Conservation (phyloP, 768 basidiomycete species). For the Kwoniella pini region DNA sequence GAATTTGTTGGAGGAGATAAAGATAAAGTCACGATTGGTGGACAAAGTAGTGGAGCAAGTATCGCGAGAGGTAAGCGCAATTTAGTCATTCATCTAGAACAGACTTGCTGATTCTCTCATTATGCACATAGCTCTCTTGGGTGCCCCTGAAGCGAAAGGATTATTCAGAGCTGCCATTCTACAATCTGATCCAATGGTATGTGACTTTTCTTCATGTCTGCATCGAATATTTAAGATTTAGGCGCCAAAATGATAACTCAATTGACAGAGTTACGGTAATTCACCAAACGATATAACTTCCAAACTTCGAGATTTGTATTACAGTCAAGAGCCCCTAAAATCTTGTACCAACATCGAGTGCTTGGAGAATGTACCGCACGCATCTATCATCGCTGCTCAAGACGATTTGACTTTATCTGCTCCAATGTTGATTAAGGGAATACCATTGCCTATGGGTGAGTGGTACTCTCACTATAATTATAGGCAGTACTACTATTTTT, state of each 20-base stretch:
- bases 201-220: conserved; percentile 27
- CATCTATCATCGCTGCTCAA: conserved; percentile 63
- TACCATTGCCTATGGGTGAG: conserved; percentile 37
- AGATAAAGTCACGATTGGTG: conserved; percentile 67
- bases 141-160: conserved; percentile 67
- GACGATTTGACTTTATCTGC: conserved; percentile 11
- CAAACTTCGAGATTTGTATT: conserved; percentile 58
- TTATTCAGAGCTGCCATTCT: conserved; percentile 77
- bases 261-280: conserved; percentile 62
- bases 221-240: too few species aligned
- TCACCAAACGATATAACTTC: conserved; percentile 62
- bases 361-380: conserved; percentile 60
- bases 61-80: conserved; percentile 64
- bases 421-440: conserved; percentile 21
- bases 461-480: too few species aligned
- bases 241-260: background rate
- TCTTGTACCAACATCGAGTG: conserved; percentile 61
- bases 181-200: conserved; percentile 84
- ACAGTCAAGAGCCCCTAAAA: conserved; percentile 23
- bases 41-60: conserved; percentile 77
- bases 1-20: conserved; percentile 68
- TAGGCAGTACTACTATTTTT: too few species aligned
- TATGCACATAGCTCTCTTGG: conserved; percentile 63
- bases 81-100: too few species aligned
- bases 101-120: too few species aligned